Evolutionary conservation across 139 green algal species (phyloP).

Genomic region (Haematococcus sp.): DNA sequence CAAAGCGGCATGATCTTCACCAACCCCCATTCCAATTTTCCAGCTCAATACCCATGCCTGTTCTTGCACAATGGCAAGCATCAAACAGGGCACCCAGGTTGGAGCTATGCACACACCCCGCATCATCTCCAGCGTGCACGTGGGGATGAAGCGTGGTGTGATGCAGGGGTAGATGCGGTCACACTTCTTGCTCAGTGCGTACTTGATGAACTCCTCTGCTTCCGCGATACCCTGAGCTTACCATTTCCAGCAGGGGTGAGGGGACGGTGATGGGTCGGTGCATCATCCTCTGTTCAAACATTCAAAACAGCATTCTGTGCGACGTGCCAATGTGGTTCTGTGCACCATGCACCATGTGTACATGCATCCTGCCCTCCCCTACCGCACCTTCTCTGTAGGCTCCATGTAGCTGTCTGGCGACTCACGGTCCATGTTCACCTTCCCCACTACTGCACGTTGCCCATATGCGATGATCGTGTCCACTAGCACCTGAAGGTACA

Average conservation of each 20-base stretch:
- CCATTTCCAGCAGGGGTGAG: too few relatives aligned
- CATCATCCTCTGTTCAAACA: too few relatives aligned
- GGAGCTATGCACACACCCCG: constrained; percentile 32
- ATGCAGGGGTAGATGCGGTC: constrained; percentile 53
- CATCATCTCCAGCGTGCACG: constrained; percentile 63
- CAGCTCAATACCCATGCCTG: neutral
- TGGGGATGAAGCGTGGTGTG: constrained; percentile 72
- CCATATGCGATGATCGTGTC: constrained; percentile 45
- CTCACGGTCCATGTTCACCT: constrained; percentile 63
- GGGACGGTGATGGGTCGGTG: too few relatives aligned
- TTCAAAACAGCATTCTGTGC: too few relatives aligned
- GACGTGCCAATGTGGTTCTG: too few relatives aligned
- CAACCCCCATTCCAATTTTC: too few relatives aligned
- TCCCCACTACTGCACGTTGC: constrained; percentile 61
- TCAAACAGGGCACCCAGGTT: too few relatives aligned
- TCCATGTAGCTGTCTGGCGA: constrained; percentile 53
- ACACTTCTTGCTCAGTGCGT: constrained; percentile 35
- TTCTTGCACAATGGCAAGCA: neutral
- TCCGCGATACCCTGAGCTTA: constrained; percentile 3
- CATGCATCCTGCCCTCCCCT: neutral
- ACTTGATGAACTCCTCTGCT: constrained; percentile 26
- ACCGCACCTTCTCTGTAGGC: constrained; percentile 28
- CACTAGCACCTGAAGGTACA: too few relatives aligned
- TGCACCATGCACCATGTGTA: neutral
- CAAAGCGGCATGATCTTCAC: too few relatives aligned